Percentiles rank a stretch among this genome's conserved stretches.
Conservation (phyloP, 805 yeast genomes). For the Cephaloascus fragrans region DNA sequence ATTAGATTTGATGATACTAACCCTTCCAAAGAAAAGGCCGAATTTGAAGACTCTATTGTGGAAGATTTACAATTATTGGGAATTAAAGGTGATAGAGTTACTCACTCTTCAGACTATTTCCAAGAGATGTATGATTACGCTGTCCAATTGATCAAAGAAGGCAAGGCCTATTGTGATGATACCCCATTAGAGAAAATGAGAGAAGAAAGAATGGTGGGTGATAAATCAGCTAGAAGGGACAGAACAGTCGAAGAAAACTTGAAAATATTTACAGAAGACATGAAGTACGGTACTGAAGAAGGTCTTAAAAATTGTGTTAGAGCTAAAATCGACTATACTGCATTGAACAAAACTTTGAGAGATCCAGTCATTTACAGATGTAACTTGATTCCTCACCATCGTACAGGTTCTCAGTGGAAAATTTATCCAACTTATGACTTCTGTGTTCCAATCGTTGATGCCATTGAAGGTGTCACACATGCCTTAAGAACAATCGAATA, state of each 20-base stretch:
- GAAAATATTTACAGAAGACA: constrained; percentile 75
- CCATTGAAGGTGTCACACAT: constrained; percentile 95
- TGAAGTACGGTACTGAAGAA: constrained; percentile 88
- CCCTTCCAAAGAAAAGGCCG: constrained; percentile 93
- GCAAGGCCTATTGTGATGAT: constrained; percentile 96
- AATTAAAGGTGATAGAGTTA: constrained; percentile 79
- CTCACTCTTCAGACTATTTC: constrained; percentile 92
- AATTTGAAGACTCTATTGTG: constrained; percentile 87
- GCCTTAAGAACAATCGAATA: constrained; percentile 97
- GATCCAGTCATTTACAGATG: constrained; percentile 98
- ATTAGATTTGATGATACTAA: constrained; percentile 97
- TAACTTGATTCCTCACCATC: constrained; percentile 95
- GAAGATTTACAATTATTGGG: constrained; percentile 89
- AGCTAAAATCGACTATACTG: constrained; percentile 91
- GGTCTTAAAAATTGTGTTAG: constrained; percentile 91
- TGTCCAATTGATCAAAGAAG: constrained; percentile 81
- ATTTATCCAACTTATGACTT: constrained; percentile 97
- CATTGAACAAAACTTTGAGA: constrained; percentile 88
- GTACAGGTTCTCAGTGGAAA: constrained; percentile 91
- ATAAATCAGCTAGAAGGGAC: constrained; percentile 85
- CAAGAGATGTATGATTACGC: constrained; percentile 84
- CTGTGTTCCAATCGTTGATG: constrained; percentile 95
- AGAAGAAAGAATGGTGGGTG: constrained; percentile 97
- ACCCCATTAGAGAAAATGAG: constrained; percentile 94
- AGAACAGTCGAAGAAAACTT: constrained; percentile 90